A percentile compares a stretch with the other conserved stretches of the same genome.
Conservation (phyloP, 768 basidiomycete genomes). For the Trametes gibbosa region DNA sequence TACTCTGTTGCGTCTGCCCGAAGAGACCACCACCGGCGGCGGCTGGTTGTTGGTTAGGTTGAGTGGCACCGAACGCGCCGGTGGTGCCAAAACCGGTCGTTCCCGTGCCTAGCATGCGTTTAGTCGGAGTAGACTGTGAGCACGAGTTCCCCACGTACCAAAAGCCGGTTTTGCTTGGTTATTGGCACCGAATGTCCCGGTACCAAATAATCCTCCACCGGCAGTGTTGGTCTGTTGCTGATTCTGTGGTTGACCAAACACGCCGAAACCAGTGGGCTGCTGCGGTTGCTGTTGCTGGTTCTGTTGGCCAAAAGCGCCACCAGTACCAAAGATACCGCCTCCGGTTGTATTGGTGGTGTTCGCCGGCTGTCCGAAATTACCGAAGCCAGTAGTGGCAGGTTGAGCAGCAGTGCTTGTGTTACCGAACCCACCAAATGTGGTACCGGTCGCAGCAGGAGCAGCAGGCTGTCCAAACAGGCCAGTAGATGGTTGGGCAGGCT, state of each 20-base stretch:
- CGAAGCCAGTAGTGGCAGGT: constrained; percentile 27
- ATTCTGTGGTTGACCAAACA: constrained; percentile 36
- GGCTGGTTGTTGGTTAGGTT: constrained; percentile 22
- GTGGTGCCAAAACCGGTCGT: constrained; percentile 25
- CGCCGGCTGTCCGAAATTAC: constrained; percentile 30
- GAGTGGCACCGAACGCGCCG: constrained; percentile 37
- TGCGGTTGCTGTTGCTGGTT: constrained; percentile 35
- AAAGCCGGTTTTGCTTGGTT: constrained; percentile 32
- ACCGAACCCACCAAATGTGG: constrained; percentile 29
- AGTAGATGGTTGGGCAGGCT: constrained; percentile 22
- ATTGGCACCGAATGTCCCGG: constrained; percentile 17
- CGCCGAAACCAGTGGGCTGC: constrained; percentile 32
- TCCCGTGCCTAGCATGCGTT: constrained; percentile 4
- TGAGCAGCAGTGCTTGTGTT: constrained; percentile 25
- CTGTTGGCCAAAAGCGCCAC: constrained; percentile 34
- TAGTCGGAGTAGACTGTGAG: neutral
- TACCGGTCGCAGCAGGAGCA: constrained; percentile 29
- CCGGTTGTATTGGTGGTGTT: constrained; percentile 15
- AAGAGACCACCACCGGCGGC: constrained; percentile 35
- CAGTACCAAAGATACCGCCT: constrained; percentile 24
- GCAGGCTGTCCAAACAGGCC: constrained; percentile 32
- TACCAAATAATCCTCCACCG: constrained; percentile 20
- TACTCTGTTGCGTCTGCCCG: constrained; percentile 31
- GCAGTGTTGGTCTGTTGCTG: constrained; percentile 25
- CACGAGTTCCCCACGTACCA: constrained; percentile 37